Evolutionary conservation across 2,329 filamentous ascomycete species (phyloP).

Genomic region (Chaetomium sp.): DNA sequence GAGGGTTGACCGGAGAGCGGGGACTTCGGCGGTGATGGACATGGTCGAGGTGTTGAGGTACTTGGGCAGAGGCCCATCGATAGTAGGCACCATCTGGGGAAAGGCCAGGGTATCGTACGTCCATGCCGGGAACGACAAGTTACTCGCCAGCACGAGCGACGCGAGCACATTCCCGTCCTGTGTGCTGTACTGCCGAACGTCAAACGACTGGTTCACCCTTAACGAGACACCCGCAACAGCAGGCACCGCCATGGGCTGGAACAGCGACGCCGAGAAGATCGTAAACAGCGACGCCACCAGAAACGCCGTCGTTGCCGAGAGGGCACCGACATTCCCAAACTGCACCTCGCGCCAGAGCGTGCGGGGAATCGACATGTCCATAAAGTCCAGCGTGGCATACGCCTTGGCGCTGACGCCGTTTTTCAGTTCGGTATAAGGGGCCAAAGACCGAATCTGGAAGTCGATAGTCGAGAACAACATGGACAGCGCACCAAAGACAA

Average conservation of each 20-base stretch:
- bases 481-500: not conserved
- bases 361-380: conserved; percentile 3
- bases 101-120: conserved; percentile 1
- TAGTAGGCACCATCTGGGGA: not conserved
- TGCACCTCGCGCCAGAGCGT: not conserved
- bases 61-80: not conserved
- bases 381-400: not conserved
- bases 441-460: conserved; percentile 1
- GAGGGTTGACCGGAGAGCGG: not conserved
- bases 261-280: not conserved
- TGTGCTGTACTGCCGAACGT: not conserved
- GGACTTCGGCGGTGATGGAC: not conserved
- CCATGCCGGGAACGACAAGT: not conserved
- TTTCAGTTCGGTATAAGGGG: not conserved
- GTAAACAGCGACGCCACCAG: not conserved
- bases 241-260: not conserved
- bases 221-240: not conserved
- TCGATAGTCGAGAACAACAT: not conserved
- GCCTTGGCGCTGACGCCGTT: not conserved
- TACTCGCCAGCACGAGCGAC: conserved; percentile 1
- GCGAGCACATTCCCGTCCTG: not conserved
- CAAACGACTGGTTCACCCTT: not conserved
- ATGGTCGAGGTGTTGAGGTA: not conserved
- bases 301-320: not conserved
- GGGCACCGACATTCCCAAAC: not conserved